These are phyloP conservation scores for Sporothrix dimorphospora DNA, from an alignment of 2,329 filamentous ascomycete genomes.

Conservation along the genomic window DNA sequence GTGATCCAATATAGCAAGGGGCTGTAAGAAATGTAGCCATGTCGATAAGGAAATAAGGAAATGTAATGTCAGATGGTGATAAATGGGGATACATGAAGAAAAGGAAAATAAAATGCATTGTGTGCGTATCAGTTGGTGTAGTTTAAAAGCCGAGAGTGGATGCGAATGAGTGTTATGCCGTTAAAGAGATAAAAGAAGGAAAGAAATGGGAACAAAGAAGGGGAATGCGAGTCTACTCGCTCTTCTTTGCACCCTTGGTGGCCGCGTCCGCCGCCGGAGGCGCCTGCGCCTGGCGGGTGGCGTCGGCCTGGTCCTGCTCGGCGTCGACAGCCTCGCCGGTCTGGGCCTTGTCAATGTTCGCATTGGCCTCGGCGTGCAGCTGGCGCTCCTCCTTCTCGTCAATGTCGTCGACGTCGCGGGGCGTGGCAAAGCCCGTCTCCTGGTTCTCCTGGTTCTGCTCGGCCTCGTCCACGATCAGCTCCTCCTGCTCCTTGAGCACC, in stretches of 20 bases:
- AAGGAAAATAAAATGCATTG: conserved; percentile 18
- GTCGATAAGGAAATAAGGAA: conserved; percentile 6
- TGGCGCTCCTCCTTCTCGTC: conserved; percentile 86
- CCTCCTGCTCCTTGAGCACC: conserved; percentile 97
- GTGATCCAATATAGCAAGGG: conserved; percentile 18
- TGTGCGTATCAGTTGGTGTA: conserved; percentile 21
- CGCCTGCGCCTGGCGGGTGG: conserved; percentile 47
- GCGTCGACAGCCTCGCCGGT: conserved; percentile 59
- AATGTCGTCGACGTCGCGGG: conserved; percentile 87
- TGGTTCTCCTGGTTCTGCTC: conserved; percentile 84
- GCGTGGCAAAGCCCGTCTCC: conserved; percentile 71
- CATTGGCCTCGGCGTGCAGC: conserved; percentile 53
- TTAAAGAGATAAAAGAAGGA: background rate
- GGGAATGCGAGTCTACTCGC: conserved; percentile 33
- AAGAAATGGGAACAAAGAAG: background rate
- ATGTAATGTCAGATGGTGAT: background rate
- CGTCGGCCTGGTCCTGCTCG: conserved; percentile 55
- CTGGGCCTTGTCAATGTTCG: conserved; percentile 49
- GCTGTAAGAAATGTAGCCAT: background rate
- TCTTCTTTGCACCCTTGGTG: conserved; percentile 43
- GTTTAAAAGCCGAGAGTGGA: conserved; percentile 7
- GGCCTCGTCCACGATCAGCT: conserved; percentile 96
- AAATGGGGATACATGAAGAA: conserved; percentile 13
- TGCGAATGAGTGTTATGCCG: background rate
- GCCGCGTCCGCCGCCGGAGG: conserved; percentile 49